Evolutionary conservation across 306 rosid genomes (phyloP), one percentile per base, ranked within the genome.

Genomic region (Prinsepia uniflora): DNA sequence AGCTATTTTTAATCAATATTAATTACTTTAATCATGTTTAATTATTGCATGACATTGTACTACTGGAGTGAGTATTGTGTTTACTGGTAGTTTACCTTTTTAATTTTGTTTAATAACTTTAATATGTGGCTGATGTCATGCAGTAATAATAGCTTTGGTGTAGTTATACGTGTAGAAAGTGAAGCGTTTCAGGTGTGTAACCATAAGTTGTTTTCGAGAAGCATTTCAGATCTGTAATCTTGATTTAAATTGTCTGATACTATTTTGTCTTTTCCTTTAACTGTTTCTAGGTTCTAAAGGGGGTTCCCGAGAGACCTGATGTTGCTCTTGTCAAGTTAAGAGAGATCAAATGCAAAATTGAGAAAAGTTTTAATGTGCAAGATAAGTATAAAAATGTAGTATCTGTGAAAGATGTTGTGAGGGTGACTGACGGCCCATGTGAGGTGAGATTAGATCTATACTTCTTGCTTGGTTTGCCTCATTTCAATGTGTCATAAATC

Each of bases 111-210:
- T 49, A 46, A 4, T 59, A 5, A 22, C 8, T 7, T 43, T 42
- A 12, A 36, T 57, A 61, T 75, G 36, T 80, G 40, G 77, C 60
- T 15, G 36, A 65, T 72, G 19, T 82, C 78, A 74, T 87, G 87
- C 97, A 95, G 99, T 69, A 89, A 95, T 79, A 79, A 72, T 82
- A 89, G 89, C 81, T 95, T 95, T 62, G 99, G 99, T 56, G 96
- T 95, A 40, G 86, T 95, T 65, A 91, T 91, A 57, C 97, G 96
- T 22, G 99, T 95, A 46, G 97, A 95, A 81, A 91, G 89, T 69
- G 99, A 95, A 84, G 99, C 97, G 73, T 91, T 88, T 84, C 99
- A 89, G 96, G 99, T 91, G 47, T 70, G 77, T 70, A 52, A 52
- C 79, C 18, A n/a, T 24, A 24, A 24, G 54, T 52, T 58, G 54